phyloP scores from a whole-genome alignment of 805 yeast species.

The Teunomyces cretensis region DNA sequence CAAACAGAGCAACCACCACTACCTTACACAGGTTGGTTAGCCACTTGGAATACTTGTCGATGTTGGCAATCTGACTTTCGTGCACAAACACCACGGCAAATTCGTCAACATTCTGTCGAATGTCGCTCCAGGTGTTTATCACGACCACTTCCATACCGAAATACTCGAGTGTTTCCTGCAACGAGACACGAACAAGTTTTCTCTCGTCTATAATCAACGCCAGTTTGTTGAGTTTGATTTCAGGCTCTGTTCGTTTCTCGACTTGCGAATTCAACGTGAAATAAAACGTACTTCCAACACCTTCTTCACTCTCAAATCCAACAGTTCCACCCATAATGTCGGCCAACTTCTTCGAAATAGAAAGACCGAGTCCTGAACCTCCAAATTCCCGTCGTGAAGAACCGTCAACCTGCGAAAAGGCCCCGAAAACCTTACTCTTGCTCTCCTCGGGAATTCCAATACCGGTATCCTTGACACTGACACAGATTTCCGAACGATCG shows the following conservation, averaged over 20 bases:
- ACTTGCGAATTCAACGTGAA: constrained; percentile 36
- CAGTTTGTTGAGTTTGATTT: constrained; percentile 11
- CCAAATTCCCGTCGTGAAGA: constrained; percentile 51
- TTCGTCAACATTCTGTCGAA: constrained; percentile 8
- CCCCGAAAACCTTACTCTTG: constrained; percentile 47
- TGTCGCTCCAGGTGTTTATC: constrained; percentile 15
- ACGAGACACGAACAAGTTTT: constrained; percentile 28
- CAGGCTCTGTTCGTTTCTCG: constrained; percentile 20
- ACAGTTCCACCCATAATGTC: constrained; percentile 51
- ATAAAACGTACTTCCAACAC: constrained; percentile 46
- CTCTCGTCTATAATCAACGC: constrained; percentile 34
- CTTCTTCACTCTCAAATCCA: constrained; percentile 45
- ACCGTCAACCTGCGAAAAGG: constrained; percentile 58
- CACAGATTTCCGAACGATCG: constrained; percentile 36
- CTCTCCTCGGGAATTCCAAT: constrained; percentile 51
- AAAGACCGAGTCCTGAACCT: constrained; percentile 52
- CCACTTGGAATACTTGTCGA: constrained; percentile 8
- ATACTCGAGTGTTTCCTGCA: constrained; percentile 31
- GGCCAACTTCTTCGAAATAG: constrained; percentile 47
- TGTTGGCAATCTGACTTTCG: constrained; percentile 12
- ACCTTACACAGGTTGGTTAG: constrained; percentile 13
- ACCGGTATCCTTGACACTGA: constrained; percentile 51
- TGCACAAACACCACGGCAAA: constrained; percentile 23
- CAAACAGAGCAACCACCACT: constrained; percentile 29
- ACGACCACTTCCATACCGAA: constrained; percentile 33